Evolutionary conservation across 31 red algal genomes (phyloP).

Genomic region (Porphyra umbilicalis): DNA sequence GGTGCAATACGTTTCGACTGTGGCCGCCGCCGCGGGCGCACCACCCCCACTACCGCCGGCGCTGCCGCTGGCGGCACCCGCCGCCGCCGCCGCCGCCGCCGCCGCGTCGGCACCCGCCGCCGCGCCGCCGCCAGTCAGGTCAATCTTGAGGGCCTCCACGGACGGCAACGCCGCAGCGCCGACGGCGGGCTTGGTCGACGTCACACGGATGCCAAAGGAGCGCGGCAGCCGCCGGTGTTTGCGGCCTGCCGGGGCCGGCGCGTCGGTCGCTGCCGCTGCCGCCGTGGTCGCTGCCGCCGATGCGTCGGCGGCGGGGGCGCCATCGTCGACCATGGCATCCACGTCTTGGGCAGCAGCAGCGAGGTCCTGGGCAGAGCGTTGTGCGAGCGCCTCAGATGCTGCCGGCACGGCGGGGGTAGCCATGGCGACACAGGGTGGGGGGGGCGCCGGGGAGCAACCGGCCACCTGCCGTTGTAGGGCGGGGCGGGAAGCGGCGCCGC

Average conservation of each 20-base stretch:
- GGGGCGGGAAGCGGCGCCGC: too few relatives aligned
- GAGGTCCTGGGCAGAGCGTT: too few relatives aligned
- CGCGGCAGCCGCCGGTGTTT: constrained; percentile 20
- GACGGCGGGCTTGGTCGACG: constrained; percentile 2
- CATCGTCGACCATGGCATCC: too few relatives aligned
- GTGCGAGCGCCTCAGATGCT: not conserved
- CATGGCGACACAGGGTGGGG: not conserved
- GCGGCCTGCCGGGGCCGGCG: not conserved
- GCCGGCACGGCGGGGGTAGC: not conserved
- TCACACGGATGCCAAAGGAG: constrained; percentile 64
- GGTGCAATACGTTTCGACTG: constrained; percentile 61
- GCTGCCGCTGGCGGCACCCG: too few relatives aligned
- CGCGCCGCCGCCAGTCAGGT: too few relatives aligned
- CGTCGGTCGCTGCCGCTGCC: not conserved
- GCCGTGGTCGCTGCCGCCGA: not conserved
- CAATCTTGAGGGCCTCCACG: too few relatives aligned
- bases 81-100: too few relatives aligned
- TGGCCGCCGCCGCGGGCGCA: not conserved
- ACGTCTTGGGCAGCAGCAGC: too few relatives aligned
- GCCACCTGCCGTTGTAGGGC: too few relatives aligned
- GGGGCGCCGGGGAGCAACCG: too few relatives aligned
- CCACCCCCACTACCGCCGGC: too few relatives aligned
- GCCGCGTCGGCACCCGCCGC: too few relatives aligned
- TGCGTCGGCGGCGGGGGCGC: not conserved
- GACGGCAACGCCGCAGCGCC: not conserved